phyloP scores from a whole-genome alignment of 352 stramenopile genomes.

The Phytophthora fragariae region DNA sequence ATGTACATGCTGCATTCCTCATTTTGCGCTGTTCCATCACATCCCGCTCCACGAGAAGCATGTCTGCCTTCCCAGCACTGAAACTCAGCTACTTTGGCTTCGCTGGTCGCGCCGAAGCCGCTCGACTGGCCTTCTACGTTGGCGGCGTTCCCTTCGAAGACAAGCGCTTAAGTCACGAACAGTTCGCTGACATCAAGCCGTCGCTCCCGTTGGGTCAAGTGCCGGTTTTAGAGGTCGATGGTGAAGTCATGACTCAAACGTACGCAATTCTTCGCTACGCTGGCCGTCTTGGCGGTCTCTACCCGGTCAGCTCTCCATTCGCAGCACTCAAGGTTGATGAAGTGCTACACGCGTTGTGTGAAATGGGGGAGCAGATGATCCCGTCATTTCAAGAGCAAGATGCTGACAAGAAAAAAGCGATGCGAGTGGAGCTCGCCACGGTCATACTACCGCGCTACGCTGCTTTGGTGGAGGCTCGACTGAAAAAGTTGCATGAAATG shows the following conservation, averaged over 20 bases:
- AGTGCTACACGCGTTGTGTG: constrained; percentile 46
- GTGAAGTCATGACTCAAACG: constrained; percentile 61
- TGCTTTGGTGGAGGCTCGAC: constrained; percentile 36
- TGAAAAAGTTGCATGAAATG: constrained; percentile 42
- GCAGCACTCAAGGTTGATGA: constrained; percentile 64
- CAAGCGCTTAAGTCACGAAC: constrained; percentile 41
- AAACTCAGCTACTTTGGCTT: constrained; percentile 71
- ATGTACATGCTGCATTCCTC: not conserved
- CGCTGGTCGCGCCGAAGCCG: constrained; percentile 47
- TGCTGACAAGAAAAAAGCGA: constrained; percentile 43
- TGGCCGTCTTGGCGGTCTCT: constrained; percentile 64
- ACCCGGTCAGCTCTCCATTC: constrained; percentile 48
- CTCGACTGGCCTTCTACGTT: constrained; percentile 62
- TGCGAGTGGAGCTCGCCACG: constrained; percentile 41
- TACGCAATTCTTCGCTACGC: constrained; percentile 73
- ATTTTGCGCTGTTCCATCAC: constrained; percentile 6
- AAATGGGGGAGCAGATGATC: constrained; percentile 43
- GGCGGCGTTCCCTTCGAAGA: constrained; percentile 69
- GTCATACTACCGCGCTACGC: constrained; percentile 42
- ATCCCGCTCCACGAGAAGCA: constrained; percentile 11
- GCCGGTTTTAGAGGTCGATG: constrained; percentile 63
- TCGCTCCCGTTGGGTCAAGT: constrained; percentile 59
- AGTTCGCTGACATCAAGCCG: constrained; percentile 51
- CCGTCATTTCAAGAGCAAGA: constrained; percentile 43
- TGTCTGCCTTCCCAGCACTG: constrained; percentile 45